phyloP scores from a whole-genome alignment of 257 asterid species.

The Cruciata laevipes region DNA sequence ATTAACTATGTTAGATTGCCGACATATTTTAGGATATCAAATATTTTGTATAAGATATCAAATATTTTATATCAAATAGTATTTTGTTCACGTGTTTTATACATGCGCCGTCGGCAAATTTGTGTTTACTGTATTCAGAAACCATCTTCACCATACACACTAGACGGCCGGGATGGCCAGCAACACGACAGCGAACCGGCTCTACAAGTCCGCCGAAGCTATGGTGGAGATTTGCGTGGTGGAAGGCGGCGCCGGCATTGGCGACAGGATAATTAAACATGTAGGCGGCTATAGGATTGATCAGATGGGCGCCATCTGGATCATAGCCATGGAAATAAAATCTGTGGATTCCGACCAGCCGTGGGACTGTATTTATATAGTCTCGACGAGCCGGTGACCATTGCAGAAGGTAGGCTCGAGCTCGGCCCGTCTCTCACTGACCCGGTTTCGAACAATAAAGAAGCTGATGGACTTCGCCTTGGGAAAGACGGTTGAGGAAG shows the following conservation, averaged over 20 bases:
- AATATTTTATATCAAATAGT: too few species aligned
- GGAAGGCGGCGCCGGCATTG: slow-evolving; percentile 72
- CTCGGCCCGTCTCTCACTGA: slow-evolving; percentile 44
- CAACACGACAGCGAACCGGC: too few species aligned
- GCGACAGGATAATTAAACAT: slow-evolving; percentile 82
- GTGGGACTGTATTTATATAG: slow-evolving; percentile 84
- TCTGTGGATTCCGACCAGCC: slow-evolving; percentile 50
- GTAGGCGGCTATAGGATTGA: slow-evolving; percentile 69
- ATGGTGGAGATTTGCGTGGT: too few species aligned
- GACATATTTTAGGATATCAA: too few species aligned
- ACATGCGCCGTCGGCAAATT: too few species aligned
- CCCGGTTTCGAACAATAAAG: slow-evolving; percentile 41
- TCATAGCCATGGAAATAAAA: slow-evolving; percentile 48
- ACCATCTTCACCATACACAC: too few species aligned
- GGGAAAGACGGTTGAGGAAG: slow-evolving; percentile 30
- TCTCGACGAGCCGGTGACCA: slow-evolving; percentile 41
- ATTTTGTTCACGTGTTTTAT: too few species aligned
- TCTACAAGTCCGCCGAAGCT: too few species aligned
- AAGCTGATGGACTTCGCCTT: slow-evolving; percentile 63
- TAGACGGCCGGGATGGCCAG: too few species aligned
- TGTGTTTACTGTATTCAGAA: too few species aligned
- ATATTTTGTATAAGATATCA: too few species aligned
- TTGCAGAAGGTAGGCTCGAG: slow-evolving; percentile 60
- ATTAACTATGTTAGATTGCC: too few species aligned
- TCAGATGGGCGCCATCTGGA: slow-evolving; percentile 97